Conservation (phyloP, 495 filamentous ascomycete genomes). For the Aspergillus indologenus region DNA sequence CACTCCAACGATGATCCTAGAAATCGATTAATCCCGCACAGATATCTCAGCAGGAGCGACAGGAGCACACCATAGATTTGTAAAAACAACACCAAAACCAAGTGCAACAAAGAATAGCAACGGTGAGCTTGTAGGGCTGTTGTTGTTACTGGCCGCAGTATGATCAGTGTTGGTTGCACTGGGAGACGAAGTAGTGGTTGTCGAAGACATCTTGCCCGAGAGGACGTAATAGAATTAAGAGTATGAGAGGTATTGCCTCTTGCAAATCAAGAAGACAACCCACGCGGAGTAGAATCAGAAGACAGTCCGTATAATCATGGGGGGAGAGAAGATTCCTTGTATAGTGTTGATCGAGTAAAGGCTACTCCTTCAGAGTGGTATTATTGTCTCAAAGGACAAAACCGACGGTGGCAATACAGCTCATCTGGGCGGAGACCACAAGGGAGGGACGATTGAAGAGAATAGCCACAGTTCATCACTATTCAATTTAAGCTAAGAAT, state of each 20-base stretch:
- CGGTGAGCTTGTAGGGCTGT: conserved; percentile 76
- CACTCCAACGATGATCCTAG: conserved; percentile 97
- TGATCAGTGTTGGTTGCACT: conserved; percentile 21
- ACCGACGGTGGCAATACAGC: conserved; percentile 9
- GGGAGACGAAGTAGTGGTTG: conserved; percentile 22
- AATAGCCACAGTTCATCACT: conserved; percentile 18
- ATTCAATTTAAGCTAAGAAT: not conserved
- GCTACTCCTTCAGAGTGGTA: not conserved
- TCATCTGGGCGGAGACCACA: conserved; percentile 16
- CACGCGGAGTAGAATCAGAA: not conserved
- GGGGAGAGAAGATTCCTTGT: not conserved
- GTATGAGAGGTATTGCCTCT: not conserved
- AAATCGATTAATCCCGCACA: conserved; percentile 6
- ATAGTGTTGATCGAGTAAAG: not conserved
- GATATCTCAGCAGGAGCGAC: conserved; percentile 2
- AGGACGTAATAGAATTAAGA: not conserved
- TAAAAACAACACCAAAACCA: conserved; percentile 98
- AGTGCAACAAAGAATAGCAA: conserved; percentile 95
- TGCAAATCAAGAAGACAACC: not conserved
- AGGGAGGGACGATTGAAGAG: conserved; percentile 7
- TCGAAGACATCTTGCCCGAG: conserved; percentile 23
- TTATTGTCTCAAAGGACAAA: not conserved
- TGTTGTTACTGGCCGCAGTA: conserved; percentile 24
- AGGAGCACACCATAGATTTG: conserved; percentile 81
- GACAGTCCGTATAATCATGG: not conserved